These are phyloP conservation scores for Globisporangium uncinulatum DNA, from an alignment of 352 stramenopile species.

Conservation along the genomic window DNA sequence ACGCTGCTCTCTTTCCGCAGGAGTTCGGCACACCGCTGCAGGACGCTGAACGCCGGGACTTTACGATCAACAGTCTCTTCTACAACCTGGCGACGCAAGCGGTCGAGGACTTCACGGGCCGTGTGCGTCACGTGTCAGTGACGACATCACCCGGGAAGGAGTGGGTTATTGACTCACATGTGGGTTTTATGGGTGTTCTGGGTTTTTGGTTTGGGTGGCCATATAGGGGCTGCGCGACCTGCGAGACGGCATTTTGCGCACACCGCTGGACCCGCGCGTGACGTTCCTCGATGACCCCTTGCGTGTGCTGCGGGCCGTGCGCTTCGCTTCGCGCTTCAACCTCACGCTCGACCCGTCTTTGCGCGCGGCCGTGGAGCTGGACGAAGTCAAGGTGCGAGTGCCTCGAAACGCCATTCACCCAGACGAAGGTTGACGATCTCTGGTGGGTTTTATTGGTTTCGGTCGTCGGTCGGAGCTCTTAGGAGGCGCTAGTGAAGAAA, in stretches of 20 bases:
- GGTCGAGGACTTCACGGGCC: slow-evolving; percentile 94
- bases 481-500: slow-evolving; percentile 59
- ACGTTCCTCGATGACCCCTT: slow-evolving; percentile 98
- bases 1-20: slow-evolving; percentile 12
- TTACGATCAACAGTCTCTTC: slow-evolving; percentile 98
- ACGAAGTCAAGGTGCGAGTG: slow-evolving; percentile 18
- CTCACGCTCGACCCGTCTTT: slow-evolving; percentile 89
- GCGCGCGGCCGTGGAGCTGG: slow-evolving; percentile 49
- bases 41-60: slow-evolving; percentile 90
- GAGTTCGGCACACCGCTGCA: slow-evolving; percentile 77
- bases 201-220: too few species aligned
- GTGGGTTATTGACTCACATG: too few species aligned
- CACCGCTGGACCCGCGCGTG: slow-evolving; percentile 89
- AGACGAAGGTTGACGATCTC: too few species aligned
- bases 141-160: too few species aligned
- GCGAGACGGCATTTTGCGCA: slow-evolving; percentile 87
- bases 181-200: too few species aligned
- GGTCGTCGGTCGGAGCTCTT: too few species aligned
- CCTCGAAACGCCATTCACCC: too few species aligned
- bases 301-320: slow-evolving; percentile 91
- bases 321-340: slow-evolving; percentile 93
- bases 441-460: too few species aligned
- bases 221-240: slow-evolving; percentile 90
- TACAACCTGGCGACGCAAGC: slow-evolving; percentile 75
- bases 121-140: too few species aligned